Evolutionary conservation across 2,329 filamentous ascomycete species (phyloP).

Genomic region (Trichoderma sp.): DNA sequence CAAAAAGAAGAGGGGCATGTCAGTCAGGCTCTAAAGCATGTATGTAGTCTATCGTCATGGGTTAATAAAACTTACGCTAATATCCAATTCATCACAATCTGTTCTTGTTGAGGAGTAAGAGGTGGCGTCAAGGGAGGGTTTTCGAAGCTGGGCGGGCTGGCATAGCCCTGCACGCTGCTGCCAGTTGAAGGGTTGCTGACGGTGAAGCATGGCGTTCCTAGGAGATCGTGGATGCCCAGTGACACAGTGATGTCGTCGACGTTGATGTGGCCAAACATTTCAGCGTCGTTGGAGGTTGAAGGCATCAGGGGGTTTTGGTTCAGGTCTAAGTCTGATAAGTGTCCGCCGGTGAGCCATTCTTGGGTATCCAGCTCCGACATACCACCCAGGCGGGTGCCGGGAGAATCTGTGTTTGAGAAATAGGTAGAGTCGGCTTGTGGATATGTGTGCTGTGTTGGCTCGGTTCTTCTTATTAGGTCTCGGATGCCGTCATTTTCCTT

Average conservation of each 20-base stretch:
- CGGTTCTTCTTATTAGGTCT: constrained; percentile 31
- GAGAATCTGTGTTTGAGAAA: not conserved
- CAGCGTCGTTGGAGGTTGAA: constrained; percentile 22
- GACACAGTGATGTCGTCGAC: constrained; percentile 40
- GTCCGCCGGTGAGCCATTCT: constrained; percentile 7
- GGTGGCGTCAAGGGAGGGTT: constrained; percentile 19
- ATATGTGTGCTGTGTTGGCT: constrained; percentile 19
- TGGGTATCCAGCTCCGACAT: constrained; percentile 1
- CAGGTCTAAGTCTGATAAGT: constrained; percentile 9
- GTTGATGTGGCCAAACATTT: constrained; percentile 35
- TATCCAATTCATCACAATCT: constrained; percentile 52
- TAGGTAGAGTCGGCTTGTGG: constrained; percentile 10
- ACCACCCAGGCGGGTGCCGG: not conserved
- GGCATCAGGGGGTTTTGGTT: constrained; percentile 16
- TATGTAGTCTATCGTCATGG: not conserved
- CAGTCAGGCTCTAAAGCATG: not conserved
- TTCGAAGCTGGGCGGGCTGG: constrained; percentile 25
- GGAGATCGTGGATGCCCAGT: constrained; percentile 40
- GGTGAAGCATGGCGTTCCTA: constrained; percentile 44
- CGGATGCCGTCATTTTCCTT: constrained; percentile 46
- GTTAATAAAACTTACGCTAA: constrained; percentile 42
- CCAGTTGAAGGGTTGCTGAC: constrained; percentile 33
- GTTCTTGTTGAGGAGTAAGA: constrained; percentile 40
- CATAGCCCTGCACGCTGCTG: constrained; percentile 22
- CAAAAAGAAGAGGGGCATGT: not conserved